A percentile compares a stretch with the other conserved stretches of the same genome.
phyloP scores from a whole-genome alignment of 1,139 yeast genomes.

The Pneumocystis sp. region DNA sequence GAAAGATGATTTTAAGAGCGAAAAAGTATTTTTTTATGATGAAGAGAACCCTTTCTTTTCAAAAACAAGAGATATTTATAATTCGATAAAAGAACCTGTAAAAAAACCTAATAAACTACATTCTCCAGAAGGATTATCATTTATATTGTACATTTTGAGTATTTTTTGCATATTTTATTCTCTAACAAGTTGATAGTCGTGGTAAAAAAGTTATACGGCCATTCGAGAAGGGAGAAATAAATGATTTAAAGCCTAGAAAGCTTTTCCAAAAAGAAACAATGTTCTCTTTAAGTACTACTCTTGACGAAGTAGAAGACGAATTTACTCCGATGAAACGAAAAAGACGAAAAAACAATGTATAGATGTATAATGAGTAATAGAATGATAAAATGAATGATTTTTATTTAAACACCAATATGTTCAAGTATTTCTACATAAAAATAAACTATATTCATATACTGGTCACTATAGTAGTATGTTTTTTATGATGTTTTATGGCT shows the following conservation, averaged over 20 bases:
- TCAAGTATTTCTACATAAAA: neutral
- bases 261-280: neutral
- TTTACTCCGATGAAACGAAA: neutral
- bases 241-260: neutral
- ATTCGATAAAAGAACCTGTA: neutral
- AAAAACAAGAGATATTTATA: neutral
- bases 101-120: neutral
- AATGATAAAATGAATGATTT: neutral
- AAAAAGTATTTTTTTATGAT: neutral
- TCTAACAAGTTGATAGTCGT: neutral
- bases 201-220: neutral
- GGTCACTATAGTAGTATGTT: neutral
- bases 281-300: neutral
- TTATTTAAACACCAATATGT: neutral
- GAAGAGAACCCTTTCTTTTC: neutral
- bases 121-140: neutral
- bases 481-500: neutral
- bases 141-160: neutral
- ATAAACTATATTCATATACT: neutral
- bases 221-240: neutral
- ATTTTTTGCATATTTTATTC: neutral
- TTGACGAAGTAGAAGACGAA: neutral
- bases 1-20: neutral
- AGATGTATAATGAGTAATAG: neutral
- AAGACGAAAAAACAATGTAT: neutral